These are phyloP conservation scores for Yamadazyma oceani DNA, from an alignment of 1,139 yeast species.

Conservation along the genomic window DNA sequence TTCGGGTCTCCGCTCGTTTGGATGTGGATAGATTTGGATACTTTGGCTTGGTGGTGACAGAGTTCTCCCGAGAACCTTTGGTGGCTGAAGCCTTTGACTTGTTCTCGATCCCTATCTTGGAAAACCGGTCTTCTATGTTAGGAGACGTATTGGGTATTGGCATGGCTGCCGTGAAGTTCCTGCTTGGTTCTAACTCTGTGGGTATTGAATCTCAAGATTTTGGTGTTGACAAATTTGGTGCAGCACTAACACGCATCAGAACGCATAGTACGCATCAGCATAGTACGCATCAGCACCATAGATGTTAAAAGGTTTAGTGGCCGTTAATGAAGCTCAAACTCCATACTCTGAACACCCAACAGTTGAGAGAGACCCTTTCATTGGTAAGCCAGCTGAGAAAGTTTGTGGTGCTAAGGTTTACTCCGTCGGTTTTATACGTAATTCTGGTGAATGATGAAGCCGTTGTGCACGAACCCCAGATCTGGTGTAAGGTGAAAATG, in stretches of 20 bases:
- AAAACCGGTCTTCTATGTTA: conserved; percentile 16
- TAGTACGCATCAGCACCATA: background rate
- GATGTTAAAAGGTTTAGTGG: no score
- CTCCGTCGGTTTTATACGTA: conserved; percentile 44
- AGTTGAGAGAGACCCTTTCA: conserved; percentile 30
- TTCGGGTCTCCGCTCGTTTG: conserved; percentile 16
- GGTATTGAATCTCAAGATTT: background rate
- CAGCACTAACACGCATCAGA: no score
- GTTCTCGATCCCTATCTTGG: conserved; percentile 13
- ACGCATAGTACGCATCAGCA: no score
- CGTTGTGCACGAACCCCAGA: conserved; percentile 53
- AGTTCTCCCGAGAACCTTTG: background rate
- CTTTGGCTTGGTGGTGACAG: conserved; percentile 11
- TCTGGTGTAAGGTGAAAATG: conserved; percentile 57
- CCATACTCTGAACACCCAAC: conserved; percentile 29
- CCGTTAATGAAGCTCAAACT: conserved; percentile 44
- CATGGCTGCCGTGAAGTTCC: conserved; percentile 1
- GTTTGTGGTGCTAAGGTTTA: conserved; percentile 44
- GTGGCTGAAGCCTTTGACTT: background rate
- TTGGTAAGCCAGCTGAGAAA: conserved; percentile 32
- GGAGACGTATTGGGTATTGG: conserved; percentile 9
- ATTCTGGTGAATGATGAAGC: conserved; percentile 46
- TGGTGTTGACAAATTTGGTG: no score
- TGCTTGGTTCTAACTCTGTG: no score
- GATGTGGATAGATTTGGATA: conserved; percentile 17